phyloP scores from a whole-genome alignment of 2,329 filamentous ascomycete species.

The Sordariomycetes sp. region DNA sequence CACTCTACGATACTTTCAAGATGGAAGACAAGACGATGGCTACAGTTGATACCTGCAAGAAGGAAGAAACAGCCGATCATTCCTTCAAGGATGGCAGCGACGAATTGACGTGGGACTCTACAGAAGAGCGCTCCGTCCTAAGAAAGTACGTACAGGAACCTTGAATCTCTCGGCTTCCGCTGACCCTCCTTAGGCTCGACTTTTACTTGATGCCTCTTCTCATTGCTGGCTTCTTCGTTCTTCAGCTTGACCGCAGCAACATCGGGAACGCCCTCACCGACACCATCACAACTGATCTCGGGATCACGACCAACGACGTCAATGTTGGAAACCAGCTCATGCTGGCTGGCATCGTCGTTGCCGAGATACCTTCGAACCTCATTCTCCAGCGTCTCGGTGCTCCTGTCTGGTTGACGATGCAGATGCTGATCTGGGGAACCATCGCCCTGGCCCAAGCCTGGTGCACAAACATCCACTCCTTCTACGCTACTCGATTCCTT shows the following conservation, averaged over 20 bases:
- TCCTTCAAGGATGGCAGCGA: too few relatives aligned
- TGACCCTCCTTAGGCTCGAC: too few relatives aligned
- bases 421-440: constrained; percentile 10
- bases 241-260: constrained; percentile 19
- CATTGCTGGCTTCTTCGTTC: constrained; percentile 10
- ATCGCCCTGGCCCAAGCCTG: constrained; percentile 9
- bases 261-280: constrained; percentile 39
- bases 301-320: constrained; percentile 36
- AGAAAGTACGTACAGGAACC: too few relatives aligned
- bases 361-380: constrained; percentile 16
- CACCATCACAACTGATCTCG: constrained; percentile 33
- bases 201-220: constrained; percentile 10
- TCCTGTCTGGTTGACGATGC: constrained; percentile 7
- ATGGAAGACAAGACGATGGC: too few relatives aligned
- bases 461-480: constrained; percentile 5
- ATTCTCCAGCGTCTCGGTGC: constrained; percentile 6
- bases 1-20: too few relatives aligned
- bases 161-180: too few relatives aligned
- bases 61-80: too few relatives aligned
- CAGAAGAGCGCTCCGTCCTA: too few relatives aligned
- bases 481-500: constrained; percentile 10
- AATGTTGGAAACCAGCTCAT: constrained; percentile 38
- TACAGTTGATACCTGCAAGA: too few relatives aligned
- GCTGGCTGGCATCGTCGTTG: constrained; percentile 33
- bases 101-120: too few relatives aligned